Conservation (phyloP, 371 early-diverging fungal species). For the Vairimorpha necatrix region DNA sequence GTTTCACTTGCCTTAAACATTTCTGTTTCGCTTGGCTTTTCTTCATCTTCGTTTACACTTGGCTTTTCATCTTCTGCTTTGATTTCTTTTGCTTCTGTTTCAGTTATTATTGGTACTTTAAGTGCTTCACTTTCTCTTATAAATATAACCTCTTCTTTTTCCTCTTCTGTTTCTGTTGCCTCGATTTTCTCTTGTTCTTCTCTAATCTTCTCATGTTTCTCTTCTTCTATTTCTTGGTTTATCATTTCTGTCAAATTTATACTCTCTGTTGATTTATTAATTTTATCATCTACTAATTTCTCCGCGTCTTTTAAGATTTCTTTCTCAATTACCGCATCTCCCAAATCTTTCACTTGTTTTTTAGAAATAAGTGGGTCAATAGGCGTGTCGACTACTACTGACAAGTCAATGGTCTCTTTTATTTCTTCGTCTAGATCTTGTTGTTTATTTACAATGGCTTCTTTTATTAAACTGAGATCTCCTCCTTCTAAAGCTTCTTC, state of each 20-base stretch:
- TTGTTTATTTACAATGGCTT: conserved; percentile 22
- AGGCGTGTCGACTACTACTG: conserved; percentile 26
- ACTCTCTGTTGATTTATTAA: not conserved
- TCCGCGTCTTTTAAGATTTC: conserved; percentile 36
- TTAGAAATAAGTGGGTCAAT: conserved; percentile 3
- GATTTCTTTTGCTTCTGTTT: not conserved
- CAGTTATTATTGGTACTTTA: not conserved
- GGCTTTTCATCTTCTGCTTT: not conserved
- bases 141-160: not conserved
- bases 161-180: not conserved
- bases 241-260: not conserved
- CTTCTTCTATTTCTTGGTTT: conserved; percentile 5
- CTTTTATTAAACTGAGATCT: conserved; percentile 16
- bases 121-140: not conserved
- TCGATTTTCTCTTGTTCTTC: not conserved
- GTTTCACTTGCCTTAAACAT: not conserved
- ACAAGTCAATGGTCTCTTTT: conserved; percentile 25
- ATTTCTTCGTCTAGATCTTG: conserved; percentile 26
- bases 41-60: not conserved
- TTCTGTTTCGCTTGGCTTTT: not conserved
- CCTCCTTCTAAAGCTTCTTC: conserved; percentile 10
- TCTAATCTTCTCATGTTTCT: not conserved
- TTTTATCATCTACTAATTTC: not conserved
- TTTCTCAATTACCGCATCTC: conserved; percentile 38
- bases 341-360: conserved; percentile 19